Percentiles rank a stretch among this genome's conserved stretches.
These are phyloP conservation scores for Kluyveromyces aestuarii DNA, from an alignment of 805 yeast species.

Conservation along the genomic window DNA sequence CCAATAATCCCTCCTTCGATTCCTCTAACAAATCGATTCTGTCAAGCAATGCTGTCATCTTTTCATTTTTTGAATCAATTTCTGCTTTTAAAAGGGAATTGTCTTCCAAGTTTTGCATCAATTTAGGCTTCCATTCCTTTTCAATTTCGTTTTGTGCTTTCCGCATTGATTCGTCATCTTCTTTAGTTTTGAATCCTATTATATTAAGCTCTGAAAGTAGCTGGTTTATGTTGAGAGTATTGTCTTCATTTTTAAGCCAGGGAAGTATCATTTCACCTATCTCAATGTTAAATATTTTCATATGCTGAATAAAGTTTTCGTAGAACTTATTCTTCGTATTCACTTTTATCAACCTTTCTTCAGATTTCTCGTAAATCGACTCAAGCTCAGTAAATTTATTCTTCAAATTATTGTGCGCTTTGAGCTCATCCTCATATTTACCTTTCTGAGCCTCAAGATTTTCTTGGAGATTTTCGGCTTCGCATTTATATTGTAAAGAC, in stretches of 20 bases:
- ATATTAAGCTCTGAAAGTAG: neutral
- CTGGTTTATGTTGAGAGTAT: neutral
- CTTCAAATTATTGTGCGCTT: slow-evolving; percentile 2
- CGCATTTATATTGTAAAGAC: neutral
- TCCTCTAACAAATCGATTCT: slow-evolving; percentile 3
- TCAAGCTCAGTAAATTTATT: neutral
- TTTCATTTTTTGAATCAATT: slow-evolving; percentile 1
- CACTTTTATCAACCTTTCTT: neutral
- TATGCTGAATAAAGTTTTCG: neutral
- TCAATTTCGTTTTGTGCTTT: slow-evolving; percentile 7
- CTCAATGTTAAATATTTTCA: slow-evolving; percentile 8
- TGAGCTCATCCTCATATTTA: neutral
- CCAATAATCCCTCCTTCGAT: neutral
- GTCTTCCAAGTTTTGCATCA: slow-evolving; percentile 6
- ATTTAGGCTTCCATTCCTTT: slow-evolving; percentile 8
- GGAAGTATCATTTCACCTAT: slow-evolving; percentile 10
- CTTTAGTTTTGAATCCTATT: slow-evolving; percentile 10
- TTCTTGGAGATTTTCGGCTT: neutral
- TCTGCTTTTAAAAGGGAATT: neutral
- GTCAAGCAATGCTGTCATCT: slow-evolving; percentile 2
- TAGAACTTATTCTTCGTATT: too few species aligned
- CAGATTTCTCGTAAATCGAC: neutral
- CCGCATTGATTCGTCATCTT: slow-evolving; percentile 5
- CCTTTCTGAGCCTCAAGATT: neutral
- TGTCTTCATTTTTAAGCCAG: slow-evolving; percentile 1